Percentiles rank a stretch among this genome's conserved stretches.
Evolutionary conservation across 2,329 filamentous ascomycete species (phyloP).

Genomic region (Penicillium oxalicum): DNA sequence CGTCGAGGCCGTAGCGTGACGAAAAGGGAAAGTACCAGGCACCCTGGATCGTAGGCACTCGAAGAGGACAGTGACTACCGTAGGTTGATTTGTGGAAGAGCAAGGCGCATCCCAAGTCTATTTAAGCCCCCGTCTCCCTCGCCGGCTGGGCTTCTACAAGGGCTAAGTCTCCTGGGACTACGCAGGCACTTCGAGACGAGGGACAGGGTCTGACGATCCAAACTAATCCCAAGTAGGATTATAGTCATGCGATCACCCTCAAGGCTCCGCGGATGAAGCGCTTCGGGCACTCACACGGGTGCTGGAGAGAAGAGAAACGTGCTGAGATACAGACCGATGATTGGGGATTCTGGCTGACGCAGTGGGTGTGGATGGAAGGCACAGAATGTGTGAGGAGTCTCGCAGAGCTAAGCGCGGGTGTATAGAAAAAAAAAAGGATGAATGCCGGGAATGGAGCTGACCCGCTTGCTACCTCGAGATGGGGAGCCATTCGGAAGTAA

Average conservation of each 20-base stretch:
- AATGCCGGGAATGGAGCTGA: too few relatives aligned
- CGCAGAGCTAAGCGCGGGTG: constrained; percentile 20
- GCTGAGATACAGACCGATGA: constrained; percentile 8
- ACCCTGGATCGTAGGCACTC: too few relatives aligned
- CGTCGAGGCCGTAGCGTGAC: not conserved
- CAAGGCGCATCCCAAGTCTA: too few relatives aligned
- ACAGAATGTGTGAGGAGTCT: constrained; percentile 1
- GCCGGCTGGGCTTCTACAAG: too few relatives aligned
- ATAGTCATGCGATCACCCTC: constrained; percentile 14
- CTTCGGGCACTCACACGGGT: constrained; percentile 6
- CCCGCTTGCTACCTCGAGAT: too few relatives aligned
- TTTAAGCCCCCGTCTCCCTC: too few relatives aligned
- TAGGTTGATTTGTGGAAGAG: too few relatives aligned
- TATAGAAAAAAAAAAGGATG: constrained; percentile 3
- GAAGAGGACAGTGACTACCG: too few relatives aligned
- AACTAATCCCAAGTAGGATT: not conserved
- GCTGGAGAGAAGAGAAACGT: constrained; percentile 6
- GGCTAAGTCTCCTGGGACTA: too few relatives aligned
- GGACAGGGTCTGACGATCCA: not conserved
- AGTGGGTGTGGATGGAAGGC: not conserved
- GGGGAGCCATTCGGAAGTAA: too few relatives aligned
- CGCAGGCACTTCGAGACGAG: too few relatives aligned
- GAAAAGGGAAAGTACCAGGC: not conserved
- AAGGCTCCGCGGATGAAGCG: constrained; percentile 16
- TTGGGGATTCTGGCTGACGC: constrained; percentile 10